Percentiles rank a stretch among this genome's conserved stretches.
phyloP scores from a whole-genome alignment of 805 yeast species.

The Candida vartiovaarae region DNA sequence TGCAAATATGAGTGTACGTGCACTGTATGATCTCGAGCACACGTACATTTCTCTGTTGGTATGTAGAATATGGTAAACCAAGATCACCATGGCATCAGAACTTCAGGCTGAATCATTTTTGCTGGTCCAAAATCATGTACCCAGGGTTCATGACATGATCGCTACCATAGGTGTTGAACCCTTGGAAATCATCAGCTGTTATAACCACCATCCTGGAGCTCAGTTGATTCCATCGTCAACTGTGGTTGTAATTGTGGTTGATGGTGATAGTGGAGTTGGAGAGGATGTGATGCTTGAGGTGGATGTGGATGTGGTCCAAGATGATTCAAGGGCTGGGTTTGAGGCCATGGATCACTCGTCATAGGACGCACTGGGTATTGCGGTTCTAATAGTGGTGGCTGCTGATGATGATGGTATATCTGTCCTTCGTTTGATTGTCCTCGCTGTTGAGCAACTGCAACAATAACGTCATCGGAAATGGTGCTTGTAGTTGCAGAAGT shows the following conservation, averaged over 20 bases:
- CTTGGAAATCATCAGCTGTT: constrained; percentile 18
- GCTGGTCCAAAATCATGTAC: constrained; percentile 13
- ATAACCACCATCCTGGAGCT: constrained; percentile 3
- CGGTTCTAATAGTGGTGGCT: constrained; percentile 3
- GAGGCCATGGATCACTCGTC: constrained; percentile 10
- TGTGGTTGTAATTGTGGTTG: too few relatives aligned
- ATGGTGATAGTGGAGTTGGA: not conserved
- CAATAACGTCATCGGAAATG: constrained; percentile 6
- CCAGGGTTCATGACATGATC: constrained; percentile 12
- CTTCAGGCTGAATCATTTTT: constrained; percentile 9
- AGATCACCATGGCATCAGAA: constrained; percentile 15
- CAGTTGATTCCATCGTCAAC: not conserved
- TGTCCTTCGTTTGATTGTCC: constrained; percentile 2
- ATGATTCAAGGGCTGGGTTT: too few relatives aligned
- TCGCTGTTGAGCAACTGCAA: constrained; percentile 6
- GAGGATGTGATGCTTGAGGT: not conserved
- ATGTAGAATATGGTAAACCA: not conserved
- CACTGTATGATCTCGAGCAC: too few relatives aligned
- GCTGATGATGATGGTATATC: not conserved
- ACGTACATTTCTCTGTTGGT: too few relatives aligned
- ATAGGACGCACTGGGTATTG: constrained; percentile 9
- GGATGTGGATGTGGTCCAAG: not conserved
- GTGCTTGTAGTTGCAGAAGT: not conserved
- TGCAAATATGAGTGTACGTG: too few relatives aligned
- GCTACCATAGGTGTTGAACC: constrained; percentile 7